Percentiles rank a stretch among this genome's conserved stretches.
phyloP scores from a whole-genome alignment of 2,329 filamentous ascomycete species.

The Penicillium sp. region DNA sequence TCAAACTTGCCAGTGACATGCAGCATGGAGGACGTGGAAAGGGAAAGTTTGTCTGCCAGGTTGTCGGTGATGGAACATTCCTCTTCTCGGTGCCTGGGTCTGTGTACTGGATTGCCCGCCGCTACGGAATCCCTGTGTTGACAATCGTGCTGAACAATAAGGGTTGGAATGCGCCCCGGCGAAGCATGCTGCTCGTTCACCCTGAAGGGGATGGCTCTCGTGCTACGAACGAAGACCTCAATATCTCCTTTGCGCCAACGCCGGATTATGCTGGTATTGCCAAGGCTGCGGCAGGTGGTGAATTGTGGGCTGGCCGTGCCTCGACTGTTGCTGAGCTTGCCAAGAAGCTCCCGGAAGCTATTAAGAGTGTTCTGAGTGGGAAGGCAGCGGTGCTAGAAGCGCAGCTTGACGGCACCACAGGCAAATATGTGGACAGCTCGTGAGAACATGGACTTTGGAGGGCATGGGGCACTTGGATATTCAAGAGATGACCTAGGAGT shows the following conservation, averaged over 20 bases:
- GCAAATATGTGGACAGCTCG: conserved; percentile 45
- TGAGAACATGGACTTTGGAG: background rate
- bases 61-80: conserved; percentile 67
- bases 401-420: conserved; percentile 55
- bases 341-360: conserved; percentile 54
- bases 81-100: conserved; percentile 63
- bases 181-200: conserved; percentile 62
- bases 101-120: conserved; percentile 66
- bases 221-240: conserved; percentile 61
- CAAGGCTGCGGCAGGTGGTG: conserved; percentile 61
- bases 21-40: conserved; percentile 49
- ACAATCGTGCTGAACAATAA: conserved; percentile 69
- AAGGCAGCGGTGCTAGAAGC: conserved; percentile 61
- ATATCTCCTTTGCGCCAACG: conserved; percentile 64
- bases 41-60: conserved; percentile 60
- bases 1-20: conserved; percentile 66
- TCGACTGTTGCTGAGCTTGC: conserved; percentile 56
- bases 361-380: conserved; percentile 56
- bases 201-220: conserved; percentile 61
- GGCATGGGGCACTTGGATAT: background rate
- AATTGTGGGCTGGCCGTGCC: conserved; percentile 60
- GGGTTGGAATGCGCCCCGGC: conserved; percentile 66
- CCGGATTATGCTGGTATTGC: conserved; percentile 68
- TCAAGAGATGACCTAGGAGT: too few species aligned
- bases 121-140: conserved; percentile 64